phyloP scores from a whole-genome alignment of 192 early-diverging fungal species.

The Podila epigama region DNA sequence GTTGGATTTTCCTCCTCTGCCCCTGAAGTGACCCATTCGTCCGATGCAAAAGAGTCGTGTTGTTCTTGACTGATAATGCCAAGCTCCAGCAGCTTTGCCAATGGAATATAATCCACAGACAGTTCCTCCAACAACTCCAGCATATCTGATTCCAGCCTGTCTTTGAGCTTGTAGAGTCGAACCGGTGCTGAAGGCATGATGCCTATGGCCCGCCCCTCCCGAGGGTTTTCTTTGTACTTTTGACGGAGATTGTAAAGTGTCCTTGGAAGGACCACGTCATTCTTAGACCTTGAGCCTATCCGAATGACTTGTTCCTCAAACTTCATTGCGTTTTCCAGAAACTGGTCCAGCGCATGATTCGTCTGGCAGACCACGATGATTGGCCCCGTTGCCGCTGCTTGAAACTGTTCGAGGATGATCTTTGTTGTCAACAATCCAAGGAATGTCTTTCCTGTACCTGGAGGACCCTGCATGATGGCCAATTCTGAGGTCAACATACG shows the following conservation, averaged over 20 bases:
- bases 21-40: conserved; percentile 44
- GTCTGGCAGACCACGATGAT: conserved; percentile 66
- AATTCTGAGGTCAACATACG: conserved; percentile 54
- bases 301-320: conserved; percentile 56
- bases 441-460: conserved; percentile 68
- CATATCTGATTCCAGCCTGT: conserved; percentile 44
- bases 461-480: conserved; percentile 63
- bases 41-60: conserved; percentile 44
- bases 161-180: conserved; percentile 28
- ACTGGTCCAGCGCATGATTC: conserved; percentile 61
- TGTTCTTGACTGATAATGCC: conserved; percentile 41
- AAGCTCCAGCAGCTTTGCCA: conserved; percentile 40
- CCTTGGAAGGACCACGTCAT: conserved; percentile 22
- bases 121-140: conserved; percentile 43
- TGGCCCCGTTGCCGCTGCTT: conserved; percentile 14
- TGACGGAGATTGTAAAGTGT: conserved; percentile 52
- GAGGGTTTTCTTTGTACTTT: conserved; percentile 17
- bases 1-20: conserved; percentile 32
- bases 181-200: not conserved
- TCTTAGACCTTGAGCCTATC: conserved; percentile 59
- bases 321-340: conserved; percentile 51
- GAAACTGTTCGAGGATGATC: conserved; percentile 52
- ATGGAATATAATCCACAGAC: conserved; percentile 51
- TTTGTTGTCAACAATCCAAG: conserved; percentile 56
- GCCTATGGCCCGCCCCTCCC: conserved; percentile 7